A percentile compares a stretch with the other conserved stretches of the same genome.
Conservation (phyloP, 495 filamentous ascomycete genomes). For the Aspergillus cristatus region DNA sequence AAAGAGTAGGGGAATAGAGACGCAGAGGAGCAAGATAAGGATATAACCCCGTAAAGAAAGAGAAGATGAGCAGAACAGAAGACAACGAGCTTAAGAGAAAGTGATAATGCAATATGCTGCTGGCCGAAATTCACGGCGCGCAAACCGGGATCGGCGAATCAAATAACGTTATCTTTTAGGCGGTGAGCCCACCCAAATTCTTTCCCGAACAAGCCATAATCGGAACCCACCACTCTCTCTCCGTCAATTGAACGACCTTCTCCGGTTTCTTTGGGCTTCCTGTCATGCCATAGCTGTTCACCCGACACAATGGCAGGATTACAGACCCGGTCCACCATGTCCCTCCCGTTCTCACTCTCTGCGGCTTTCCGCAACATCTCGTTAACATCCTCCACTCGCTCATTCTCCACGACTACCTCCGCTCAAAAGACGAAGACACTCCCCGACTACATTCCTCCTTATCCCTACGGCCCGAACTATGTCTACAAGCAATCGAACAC, state of each 20-base stretch:
- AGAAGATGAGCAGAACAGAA: constrained; percentile 6
- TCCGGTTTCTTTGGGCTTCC: constrained; percentile 1
- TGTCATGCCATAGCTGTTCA: constrained; percentile 10
- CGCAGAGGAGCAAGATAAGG: constrained; percentile 4
- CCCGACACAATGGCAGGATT: constrained; percentile 25
- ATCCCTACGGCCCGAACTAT: constrained; percentile 72
- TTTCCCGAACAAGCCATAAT: constrained; percentile 13
- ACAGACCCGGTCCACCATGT: constrained; percentile 22
- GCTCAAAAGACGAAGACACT: constrained; percentile 26
- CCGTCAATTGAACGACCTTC: no score
- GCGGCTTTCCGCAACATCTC: constrained; percentile 35
- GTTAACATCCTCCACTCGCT: constrained; percentile 30
- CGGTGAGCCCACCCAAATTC: constrained; percentile 36
- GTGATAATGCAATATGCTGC: constrained; percentile 17
- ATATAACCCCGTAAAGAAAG: constrained; percentile 6
- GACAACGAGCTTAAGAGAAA: constrained; percentile 3
- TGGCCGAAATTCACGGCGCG: constrained; percentile 28
- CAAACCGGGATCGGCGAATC: constrained; percentile 26
- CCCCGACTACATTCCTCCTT: constrained; percentile 51
- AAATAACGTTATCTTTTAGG: constrained; percentile 22
- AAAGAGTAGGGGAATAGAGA: background rate
- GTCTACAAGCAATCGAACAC: constrained; percentile 82
- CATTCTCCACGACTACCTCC: constrained; percentile 32
- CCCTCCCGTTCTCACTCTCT: constrained; percentile 29
- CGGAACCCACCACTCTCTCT: no score